Percentiles rank a stretch among this genome's conserved stretches.
Conservation (phyloP, 2,329 filamentous ascomycete species). For the Chalaropsis ovoidea region DNA sequence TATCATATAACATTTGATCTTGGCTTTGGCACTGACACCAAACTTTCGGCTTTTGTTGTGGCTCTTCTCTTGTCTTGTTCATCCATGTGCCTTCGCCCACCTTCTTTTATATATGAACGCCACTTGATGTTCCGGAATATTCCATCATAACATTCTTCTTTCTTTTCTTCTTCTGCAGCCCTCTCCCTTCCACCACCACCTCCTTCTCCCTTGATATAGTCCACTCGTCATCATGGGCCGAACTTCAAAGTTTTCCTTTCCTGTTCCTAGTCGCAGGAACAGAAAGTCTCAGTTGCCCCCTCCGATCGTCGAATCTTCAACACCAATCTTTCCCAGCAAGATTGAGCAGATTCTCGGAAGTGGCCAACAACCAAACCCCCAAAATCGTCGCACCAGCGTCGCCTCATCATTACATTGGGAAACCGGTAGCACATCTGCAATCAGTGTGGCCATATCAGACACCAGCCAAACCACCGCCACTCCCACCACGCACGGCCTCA, state of each 20-base stretch:
- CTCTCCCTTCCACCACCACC: neutral
- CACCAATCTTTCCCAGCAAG: constrained; percentile 20
- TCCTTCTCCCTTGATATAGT: neutral
- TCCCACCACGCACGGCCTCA: constrained; percentile 14
- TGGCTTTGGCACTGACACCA: constrained; percentile 8
- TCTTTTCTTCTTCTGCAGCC: constrained; percentile 1
- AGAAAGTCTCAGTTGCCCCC: constrained; percentile 22
- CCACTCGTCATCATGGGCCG: constrained; percentile 22
- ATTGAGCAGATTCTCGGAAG: constrained; percentile 24
- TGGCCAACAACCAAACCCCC: constrained; percentile 10
- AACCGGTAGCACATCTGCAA: constrained; percentile 17
- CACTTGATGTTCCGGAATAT: constrained; percentile 24
- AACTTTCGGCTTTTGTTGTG: constrained; percentile 10
- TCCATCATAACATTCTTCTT: constrained; percentile 15
- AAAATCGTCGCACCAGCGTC: constrained; percentile 19
- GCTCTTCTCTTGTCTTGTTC: constrained; percentile 16
- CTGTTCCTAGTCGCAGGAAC: constrained; percentile 23
- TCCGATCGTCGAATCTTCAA: constrained; percentile 14
- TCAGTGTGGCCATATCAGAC: constrained; percentile 20
- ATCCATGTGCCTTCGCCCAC: constrained; percentile 20
- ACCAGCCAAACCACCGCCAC: constrained; percentile 20
- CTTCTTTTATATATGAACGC: constrained; percentile 21
- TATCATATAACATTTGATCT: constrained; percentile 1
- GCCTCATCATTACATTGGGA: constrained; percentile 22
- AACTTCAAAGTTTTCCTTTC: constrained; percentile 25